phyloP scores from a whole-genome alignment of 805 yeast species.

The Zygosaccharomyces gambellarensis region DNA sequence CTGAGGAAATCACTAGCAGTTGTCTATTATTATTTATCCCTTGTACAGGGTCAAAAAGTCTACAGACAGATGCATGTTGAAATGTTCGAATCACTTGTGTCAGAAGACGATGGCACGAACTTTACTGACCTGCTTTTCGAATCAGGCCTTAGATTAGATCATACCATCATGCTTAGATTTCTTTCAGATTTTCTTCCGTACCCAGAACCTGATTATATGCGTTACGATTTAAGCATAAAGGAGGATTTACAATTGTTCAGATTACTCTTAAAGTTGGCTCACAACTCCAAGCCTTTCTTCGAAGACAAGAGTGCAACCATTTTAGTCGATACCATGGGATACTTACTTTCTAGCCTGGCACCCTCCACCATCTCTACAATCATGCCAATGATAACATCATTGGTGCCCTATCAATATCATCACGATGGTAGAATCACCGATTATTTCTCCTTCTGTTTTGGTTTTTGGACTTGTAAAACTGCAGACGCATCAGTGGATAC shows the following conservation, averaged over 20 bases:
- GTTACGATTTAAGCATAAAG: constrained; percentile 30
- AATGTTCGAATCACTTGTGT: constrained; percentile 55
- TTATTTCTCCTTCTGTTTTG: constrained; percentile 62
- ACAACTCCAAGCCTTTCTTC: constrained; percentile 52
- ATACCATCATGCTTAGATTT: constrained; percentile 32
- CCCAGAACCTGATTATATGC: constrained; percentile 47
- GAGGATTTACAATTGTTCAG: constrained; percentile 46
- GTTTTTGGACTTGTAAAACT: constrained; percentile 61
- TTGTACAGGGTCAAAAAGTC: constrained; percentile 67
- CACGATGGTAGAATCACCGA: constrained; percentile 43
- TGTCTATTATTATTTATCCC: constrained; percentile 66
- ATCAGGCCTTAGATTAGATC: constrained; percentile 36
- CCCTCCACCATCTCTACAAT: constrained; percentile 49
- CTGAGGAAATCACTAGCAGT: constrained; percentile 56
- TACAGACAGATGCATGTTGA: constrained; percentile 57
- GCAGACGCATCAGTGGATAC: constrained; percentile 51
- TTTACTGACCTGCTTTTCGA: constrained; percentile 30
- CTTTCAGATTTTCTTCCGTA: constrained; percentile 39
- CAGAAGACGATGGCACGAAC: constrained; percentile 33
- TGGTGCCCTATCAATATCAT: constrained; percentile 45
- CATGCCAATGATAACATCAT: constrained; percentile 47
- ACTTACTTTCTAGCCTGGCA: constrained; percentile 48
- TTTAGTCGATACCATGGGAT: constrained; percentile 47
- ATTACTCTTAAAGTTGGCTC: constrained; percentile 48
- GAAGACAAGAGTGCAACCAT: constrained; percentile 35